Base-by-base conservation (phyloP, 2,329 filamentous ascomycete species). In the Annulohypoxylon truncatum region DNA sequence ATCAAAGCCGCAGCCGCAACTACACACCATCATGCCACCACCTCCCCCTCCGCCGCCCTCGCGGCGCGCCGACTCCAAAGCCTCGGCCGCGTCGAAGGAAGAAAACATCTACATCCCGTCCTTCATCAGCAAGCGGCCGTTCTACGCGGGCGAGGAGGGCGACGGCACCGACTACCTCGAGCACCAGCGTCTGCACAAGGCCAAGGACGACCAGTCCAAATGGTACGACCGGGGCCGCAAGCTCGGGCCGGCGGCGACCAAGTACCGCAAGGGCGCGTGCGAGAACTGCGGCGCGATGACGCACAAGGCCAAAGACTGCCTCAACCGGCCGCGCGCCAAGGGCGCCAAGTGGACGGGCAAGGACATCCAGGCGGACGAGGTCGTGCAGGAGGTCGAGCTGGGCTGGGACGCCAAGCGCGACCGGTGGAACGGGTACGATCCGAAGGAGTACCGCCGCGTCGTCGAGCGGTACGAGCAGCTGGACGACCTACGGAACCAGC, bases 261-360 rank as follows among this genome's bases (percentile, higher is more conserved):
- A 97, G 77, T 99, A 92, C 78, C 92, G 96, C 71, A 99, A 98
- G 82, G 96, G 96, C 76, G 95, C 96, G 56, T 99, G 96, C 82
- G 95, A 98, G 80, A 99, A 99, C 81, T 99, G 96, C 82, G 96
- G 96, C 74, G 91, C 94, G 62, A 96, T 98, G 92, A 94, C 92
- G 70, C 96, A 99, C 81, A 97, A 97, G 81, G 91, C 89, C 55
- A 97, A 97, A 77, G 95, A 98, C 76, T 99, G 96, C 77, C 81
- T 99, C 53, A 93, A 91, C 75, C 87, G 96, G 57, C 96, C 94
- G 28, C 88, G 96, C 64, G 96, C 96, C 54, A 89, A 91, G 61
- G 95, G 96, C 68, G 96, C 96, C 9, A 94, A 91, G 77, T 97
- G 92, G 89, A 97, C 94, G 0, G 96, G 96, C 20, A 91, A 89